phyloP scores from a whole-genome alignment of 331 rosid genomes.

The Rhamnella rubrinervis region DNA sequence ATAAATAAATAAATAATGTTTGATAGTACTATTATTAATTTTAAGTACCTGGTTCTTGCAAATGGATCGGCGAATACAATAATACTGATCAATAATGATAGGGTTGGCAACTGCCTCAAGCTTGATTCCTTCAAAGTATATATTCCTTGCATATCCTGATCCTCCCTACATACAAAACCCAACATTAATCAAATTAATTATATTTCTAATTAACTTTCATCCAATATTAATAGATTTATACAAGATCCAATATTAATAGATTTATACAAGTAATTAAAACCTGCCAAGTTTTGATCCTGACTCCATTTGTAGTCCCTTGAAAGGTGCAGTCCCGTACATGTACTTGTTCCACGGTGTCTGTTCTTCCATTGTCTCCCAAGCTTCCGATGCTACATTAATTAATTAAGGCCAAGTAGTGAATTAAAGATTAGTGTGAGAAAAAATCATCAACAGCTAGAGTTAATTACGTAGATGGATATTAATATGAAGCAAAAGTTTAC shows the following conservation, averaged over 20 bases:
- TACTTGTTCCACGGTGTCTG: conserved; percentile 30
- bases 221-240: not conserved
- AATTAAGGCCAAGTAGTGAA: not conserved
- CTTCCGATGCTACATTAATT: conserved; percentile 39
- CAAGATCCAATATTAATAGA: not conserved
- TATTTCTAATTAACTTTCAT: not conserved
- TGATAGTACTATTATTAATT: too few relatives aligned
- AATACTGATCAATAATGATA: conserved; percentile 31
- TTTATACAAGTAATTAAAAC: conserved; percentile 9
- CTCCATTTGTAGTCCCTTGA: conserved; percentile 27
- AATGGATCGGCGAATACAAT: not conserved
- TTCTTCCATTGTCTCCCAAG: conserved; percentile 18
- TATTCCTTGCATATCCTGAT: conserved; percentile 19
- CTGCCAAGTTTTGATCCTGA: conserved; percentile 42
- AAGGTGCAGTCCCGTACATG: conserved; percentile 27
- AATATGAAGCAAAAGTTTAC: conserved; percentile 11
- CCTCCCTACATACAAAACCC: conserved; percentile 15
- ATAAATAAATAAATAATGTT: not conserved
- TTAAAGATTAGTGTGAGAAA: too few relatives aligned
- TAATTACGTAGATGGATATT: too few relatives aligned
- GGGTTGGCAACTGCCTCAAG: conserved; percentile 17
- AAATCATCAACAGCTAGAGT: too few relatives aligned
- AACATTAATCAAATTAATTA: too few relatives aligned
- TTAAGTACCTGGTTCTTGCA: too few relatives aligned
- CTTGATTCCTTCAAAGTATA: conserved; percentile 9